A percentile compares a stretch with the other conserved stretches of the same genome.
These are phyloP conservation scores for Tuber aestivum DNA, from an alignment of 495 filamentous ascomycete genomes.

Conservation along the genomic window DNA sequence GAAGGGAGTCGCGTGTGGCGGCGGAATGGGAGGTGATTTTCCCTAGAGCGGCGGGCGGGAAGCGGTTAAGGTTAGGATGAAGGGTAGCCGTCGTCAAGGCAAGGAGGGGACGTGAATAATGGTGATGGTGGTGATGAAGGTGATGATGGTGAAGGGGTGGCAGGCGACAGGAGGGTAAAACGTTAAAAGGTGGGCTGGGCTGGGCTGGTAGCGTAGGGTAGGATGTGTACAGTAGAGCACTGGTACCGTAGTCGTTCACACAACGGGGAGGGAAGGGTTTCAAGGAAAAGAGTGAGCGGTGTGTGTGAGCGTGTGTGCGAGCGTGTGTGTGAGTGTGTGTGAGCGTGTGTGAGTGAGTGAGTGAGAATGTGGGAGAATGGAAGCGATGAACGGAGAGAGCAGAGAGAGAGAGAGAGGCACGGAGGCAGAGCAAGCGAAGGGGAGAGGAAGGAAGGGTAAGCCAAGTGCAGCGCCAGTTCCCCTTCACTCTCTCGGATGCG, in stretches of 20 bases:
- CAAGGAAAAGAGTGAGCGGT: slow-evolving; percentile 3
- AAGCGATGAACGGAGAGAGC: slow-evolving; percentile 19
- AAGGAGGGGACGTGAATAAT: neutral
- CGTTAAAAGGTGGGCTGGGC: neutral
- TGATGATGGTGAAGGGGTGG: neutral
- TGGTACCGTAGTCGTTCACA: neutral
- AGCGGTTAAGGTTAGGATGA: neutral
- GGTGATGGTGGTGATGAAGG: neutral
- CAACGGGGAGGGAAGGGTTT: slow-evolving; percentile 1
- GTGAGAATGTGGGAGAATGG: neutral
- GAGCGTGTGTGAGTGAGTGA: slow-evolving; percentile 12
- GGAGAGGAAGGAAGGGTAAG: neutral
- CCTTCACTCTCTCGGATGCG: neutral
- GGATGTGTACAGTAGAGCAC: neutral
- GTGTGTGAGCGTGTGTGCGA: slow-evolving; percentile 17
- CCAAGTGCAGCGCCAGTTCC: neutral
- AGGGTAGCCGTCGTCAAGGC: neutral
- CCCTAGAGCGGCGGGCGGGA: neutral
- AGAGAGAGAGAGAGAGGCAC: neutral
- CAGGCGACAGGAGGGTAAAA: neutral
- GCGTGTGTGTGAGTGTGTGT: slow-evolving; percentile 23
- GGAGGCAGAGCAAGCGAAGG: slow-evolving; percentile 9
- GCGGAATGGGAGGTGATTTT: neutral
- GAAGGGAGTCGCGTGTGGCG: slow-evolving; percentile 4
- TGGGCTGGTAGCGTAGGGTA: too few relatives aligned